These are phyloP conservation scores for Pseudodiploospora longispora DNA, from an alignment of 2,329 filamentous ascomycete species.

Conservation along the genomic window DNA sequence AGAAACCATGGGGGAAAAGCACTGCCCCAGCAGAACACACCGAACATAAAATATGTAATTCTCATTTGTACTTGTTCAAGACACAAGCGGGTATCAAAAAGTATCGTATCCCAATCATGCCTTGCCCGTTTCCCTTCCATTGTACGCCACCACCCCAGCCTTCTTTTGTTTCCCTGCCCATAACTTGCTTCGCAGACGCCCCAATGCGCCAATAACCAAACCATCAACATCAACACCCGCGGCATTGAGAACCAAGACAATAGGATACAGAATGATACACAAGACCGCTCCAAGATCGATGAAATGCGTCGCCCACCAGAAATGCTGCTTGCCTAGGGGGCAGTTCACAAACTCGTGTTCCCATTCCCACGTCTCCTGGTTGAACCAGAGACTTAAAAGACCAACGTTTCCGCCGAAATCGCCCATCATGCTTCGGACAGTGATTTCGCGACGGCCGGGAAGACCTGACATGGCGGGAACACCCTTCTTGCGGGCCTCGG, in stretches of 20 bases:
- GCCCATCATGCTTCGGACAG: slow-evolving; percentile 97
- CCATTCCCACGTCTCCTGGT: slow-evolving; percentile 66
- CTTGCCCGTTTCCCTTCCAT: slow-evolving; percentile 12
- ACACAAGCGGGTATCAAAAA: background rate
- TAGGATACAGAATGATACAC: slow-evolving; percentile 18
- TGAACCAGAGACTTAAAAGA: slow-evolving; percentile 83
- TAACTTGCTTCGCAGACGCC: background rate
- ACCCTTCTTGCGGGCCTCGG: slow-evolving; percentile 31
- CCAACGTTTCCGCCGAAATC: slow-evolving; percentile 89
- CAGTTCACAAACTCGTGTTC: slow-evolving; percentile 73
- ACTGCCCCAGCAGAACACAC: background rate
- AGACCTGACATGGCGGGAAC: slow-evolving; percentile 29
- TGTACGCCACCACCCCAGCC: slow-evolving; percentile 3
- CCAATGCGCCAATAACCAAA: slow-evolving; percentile 7
- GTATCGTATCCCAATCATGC: slow-evolving; percentile 14
- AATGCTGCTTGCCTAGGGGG: slow-evolving; percentile 73
- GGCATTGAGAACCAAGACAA: slow-evolving; percentile 17
- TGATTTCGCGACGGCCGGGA: slow-evolving; percentile 76
- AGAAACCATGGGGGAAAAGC: too few relatives aligned
- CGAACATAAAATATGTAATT: slow-evolving; percentile 1
- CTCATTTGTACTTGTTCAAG: too few relatives aligned
- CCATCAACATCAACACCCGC: slow-evolving; percentile 29
- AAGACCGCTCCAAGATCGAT: slow-evolving; percentile 48
- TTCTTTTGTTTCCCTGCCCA: too few relatives aligned
- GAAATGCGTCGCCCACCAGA: slow-evolving; percentile 89